Evolutionary conservation across 1,139 yeast species (phyloP).

Genomic region (Taiozyma sp.): DNA sequence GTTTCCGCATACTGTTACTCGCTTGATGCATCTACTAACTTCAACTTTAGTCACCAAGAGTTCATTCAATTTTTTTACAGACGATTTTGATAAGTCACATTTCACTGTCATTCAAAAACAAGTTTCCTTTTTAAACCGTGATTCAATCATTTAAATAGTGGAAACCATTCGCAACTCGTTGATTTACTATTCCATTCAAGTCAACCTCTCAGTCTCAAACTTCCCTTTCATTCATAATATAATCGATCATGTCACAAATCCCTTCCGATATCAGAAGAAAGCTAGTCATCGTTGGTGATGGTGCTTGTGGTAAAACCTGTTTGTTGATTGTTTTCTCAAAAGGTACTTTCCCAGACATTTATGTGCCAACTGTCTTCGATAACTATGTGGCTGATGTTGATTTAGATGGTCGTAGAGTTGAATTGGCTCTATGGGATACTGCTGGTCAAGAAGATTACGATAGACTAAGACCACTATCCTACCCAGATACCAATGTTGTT

Average conservation of each 20-base stretch:
- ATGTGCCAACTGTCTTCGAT: slow-evolving; percentile 94
- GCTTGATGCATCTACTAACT: not conserved
- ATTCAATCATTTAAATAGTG: not conserved
- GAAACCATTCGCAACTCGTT: not conserved
- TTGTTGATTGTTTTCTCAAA: slow-evolving; percentile 81
- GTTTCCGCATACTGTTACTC: not conserved
- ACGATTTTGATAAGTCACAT: not conserved
- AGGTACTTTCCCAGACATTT: slow-evolving; percentile 94
- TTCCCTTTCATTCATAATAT: not conserved
- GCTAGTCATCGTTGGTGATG: slow-evolving; percentile 82
- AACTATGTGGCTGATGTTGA: slow-evolving; percentile 93
- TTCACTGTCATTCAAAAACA: not conserved
- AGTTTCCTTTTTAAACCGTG: not conserved
- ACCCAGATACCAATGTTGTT: slow-evolving; percentile 91
- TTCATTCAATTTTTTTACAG: not conserved
- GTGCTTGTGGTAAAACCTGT: slow-evolving; percentile 86
- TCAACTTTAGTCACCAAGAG: not conserved
- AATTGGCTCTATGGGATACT: slow-evolving; percentile 95
- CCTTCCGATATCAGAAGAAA: slow-evolving; percentile 70
- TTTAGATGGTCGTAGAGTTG: slow-evolving; percentile 92
- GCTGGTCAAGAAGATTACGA: slow-evolving; percentile 98
- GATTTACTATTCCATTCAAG: not conserved
- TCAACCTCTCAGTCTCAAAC: not conserved
- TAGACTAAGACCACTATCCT: slow-evolving; percentile 88
- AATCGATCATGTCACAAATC: slow-evolving; percentile 23